Evolutionary conservation across 805 yeast genomes (phyloP), one percentile per base, ranked within the genome.

Genomic region (Nadsonia fulvescens): DNA sequence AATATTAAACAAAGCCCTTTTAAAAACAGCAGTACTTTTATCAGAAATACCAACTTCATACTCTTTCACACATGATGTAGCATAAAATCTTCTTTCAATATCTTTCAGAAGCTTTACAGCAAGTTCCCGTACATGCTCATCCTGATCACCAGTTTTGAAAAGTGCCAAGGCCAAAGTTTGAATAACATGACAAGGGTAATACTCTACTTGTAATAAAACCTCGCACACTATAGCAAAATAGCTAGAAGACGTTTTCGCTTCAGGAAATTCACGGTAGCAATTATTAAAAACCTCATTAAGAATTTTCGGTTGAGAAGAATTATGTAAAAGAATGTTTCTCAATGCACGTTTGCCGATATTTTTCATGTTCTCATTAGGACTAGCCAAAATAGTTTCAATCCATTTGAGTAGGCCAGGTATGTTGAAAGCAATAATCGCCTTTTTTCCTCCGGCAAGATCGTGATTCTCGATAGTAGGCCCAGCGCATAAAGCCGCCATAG

Each of bases 401-500:
- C 96, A 89, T 9, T 61, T 54, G 46, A 81, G 54, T 11, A 82
- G 56, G 1, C 69, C 70, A 3, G 63, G 53, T 5, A 75, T 59
- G 36, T 81, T 83, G 46, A 82, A 78, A 0, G 83, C 68, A 37
- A 76, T 53, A 1, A 66, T 52, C 0, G 69, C 63, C 53, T 15
- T 56, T 49, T 16, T 61, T 49, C 7, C 51, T 4, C 35, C 37
- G 6, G 30, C 32, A 9, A 28, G 28, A 15, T 35, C 41, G 3
- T 32, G 39, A 6, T 36, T 30, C 8, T 39, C 63, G 5, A 65
- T 61, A 6, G 82, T 64, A 3, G 73, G 66, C n/a, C 91, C 89
- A 2, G 71, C 58, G 37, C 91, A 70, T 14, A 89, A 52, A 0
- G 73, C 61, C 0, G 92, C 78, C 92, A 89, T 78, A 20, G 92